Evolutionary conservation across 163 green algal species (phyloP).

Genomic region (Chloroidium sp.): DNA sequence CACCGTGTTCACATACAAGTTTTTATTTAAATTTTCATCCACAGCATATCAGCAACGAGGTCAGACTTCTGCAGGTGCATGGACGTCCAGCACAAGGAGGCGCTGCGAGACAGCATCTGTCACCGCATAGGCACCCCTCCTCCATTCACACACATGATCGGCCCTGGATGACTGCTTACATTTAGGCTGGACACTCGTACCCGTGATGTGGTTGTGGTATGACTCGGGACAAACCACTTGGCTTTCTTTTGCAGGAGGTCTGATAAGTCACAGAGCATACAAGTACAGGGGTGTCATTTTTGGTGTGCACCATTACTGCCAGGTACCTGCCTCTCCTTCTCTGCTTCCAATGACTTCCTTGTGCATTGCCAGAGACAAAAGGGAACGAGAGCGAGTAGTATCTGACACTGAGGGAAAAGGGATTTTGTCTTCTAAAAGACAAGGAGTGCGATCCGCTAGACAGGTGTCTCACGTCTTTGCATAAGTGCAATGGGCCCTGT

Average conservation of each 20-base stretch:
- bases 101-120: background rate
- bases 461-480: no score
- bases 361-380: no score
- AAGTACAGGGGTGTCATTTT: background rate
- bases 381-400: no score
- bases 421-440: no score
- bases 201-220: background rate
- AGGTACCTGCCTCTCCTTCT: background rate
- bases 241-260: background rate
- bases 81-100: background rate
- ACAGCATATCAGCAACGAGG: no score
- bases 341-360: no score
- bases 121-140: background rate
- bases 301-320: background rate
- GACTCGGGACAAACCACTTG: background rate
- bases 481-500: no score
- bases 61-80: background rate
- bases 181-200: background rate
- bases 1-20: no score
- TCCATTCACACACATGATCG: no score
- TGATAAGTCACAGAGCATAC: background rate
- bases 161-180: background rate
- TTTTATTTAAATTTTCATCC: no score
- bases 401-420: no score
- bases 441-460: no score